Evolutionary conservation across 257 asterid genomes (phyloP).

Genomic region (Solanum rostratum): DNA sequence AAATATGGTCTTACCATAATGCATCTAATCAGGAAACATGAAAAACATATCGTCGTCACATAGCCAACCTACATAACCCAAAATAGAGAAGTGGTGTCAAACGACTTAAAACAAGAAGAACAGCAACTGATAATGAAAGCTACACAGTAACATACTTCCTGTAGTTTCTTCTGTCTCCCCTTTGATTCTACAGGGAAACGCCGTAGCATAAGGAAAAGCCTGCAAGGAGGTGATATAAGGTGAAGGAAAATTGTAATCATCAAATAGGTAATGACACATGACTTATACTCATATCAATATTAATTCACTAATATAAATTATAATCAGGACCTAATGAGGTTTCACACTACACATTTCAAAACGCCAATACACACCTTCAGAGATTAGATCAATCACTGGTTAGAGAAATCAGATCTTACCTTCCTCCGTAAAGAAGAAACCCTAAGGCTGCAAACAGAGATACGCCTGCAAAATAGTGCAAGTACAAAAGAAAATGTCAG

Average conservation of each 20-base stretch:
- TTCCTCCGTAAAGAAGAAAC: constrained; percentile 95
- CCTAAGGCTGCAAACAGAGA: constrained; percentile 89
- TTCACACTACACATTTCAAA: not conserved
- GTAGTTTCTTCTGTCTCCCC: constrained; percentile 93
- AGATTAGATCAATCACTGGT: not conserved
- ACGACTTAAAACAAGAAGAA: not conserved
- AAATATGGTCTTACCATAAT: constrained; percentile 61
- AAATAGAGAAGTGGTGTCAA: constrained; percentile 2
- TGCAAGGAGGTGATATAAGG: constrained; percentile 13
- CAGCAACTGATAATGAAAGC: not conserved
- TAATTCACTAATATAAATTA: no score
- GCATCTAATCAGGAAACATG: constrained; percentile 85
- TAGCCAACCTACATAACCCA: constrained; percentile 79
- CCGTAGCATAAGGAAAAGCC: constrained; percentile 86
- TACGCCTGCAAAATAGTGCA: constrained; percentile 48
- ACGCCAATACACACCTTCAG: not conserved
- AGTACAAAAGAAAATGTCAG: constrained; percentile 8
- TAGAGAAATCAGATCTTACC: constrained; percentile 33
- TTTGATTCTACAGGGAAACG: constrained; percentile 95
- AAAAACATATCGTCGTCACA: constrained; percentile 84
- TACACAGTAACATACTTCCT: constrained; percentile 50
- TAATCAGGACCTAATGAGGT: not conserved
- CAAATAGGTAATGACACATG: not conserved
- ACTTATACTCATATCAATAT: not conserved
- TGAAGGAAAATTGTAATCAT: not conserved